Conservation (phyloP, 805 yeast species). For the Kodamaea hsintzibuensis region DNA sequence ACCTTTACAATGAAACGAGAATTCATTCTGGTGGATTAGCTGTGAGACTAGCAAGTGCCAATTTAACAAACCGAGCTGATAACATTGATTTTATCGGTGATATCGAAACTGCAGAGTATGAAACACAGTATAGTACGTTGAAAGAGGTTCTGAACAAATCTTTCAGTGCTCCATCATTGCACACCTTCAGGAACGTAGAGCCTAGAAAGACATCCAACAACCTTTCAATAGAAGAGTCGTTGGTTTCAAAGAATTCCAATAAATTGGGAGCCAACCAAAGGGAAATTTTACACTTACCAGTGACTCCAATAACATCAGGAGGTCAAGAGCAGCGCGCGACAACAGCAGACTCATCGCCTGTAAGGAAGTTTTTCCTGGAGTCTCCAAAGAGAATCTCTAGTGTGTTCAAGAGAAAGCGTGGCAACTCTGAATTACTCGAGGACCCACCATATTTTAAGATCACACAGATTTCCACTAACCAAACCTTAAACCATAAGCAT, state of each 20-base stretch:
- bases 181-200: slow-evolving; percentile 33
- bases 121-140: background rate
- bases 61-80: slow-evolving; percentile 16
- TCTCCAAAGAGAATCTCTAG: slow-evolving; percentile 30
- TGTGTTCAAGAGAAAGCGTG: slow-evolving; percentile 16
- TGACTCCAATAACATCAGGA: background rate
- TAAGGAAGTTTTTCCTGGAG: slow-evolving; percentile 30
- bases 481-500: slow-evolving; percentile 22
- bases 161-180: slow-evolving; percentile 42
- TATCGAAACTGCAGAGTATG: slow-evolving; percentile 9
- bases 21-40: slow-evolving; percentile 15
- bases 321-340: background rate
- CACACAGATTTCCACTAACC: background rate
- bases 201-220: slow-evolving; percentile 11
- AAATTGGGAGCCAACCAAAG: background rate
- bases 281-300: background rate
- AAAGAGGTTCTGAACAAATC: slow-evolving; percentile 18
- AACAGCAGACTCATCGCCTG: slow-evolving; percentile 30
- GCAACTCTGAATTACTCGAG: background rate
- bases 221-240: slow-evolving; percentile 2
- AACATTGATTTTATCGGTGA: slow-evolving; percentile 33
- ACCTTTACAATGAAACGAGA: slow-evolving; percentile 24
- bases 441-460: background rate
- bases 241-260: slow-evolving; percentile 1
- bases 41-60: background rate